phyloP scores from a whole-genome alignment of 257 asterid species.

The Nicotiana tabacum region DNA sequence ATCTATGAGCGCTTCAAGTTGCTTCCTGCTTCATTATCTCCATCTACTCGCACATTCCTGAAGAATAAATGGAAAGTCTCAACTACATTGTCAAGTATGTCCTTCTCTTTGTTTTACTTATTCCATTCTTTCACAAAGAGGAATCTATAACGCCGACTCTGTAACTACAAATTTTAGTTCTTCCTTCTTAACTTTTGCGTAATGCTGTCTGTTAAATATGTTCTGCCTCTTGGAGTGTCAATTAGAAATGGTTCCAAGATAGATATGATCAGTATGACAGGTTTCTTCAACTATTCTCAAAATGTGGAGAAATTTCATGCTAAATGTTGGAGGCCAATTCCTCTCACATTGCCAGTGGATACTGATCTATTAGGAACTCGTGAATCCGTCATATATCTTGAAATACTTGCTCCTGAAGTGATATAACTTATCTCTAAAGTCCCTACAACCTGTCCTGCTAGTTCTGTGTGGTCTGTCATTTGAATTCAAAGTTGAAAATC shows the following conservation, averaged over 20 bases:
- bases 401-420: too few relatives aligned
- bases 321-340: not conserved
- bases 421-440: too few relatives aligned
- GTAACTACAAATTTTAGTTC: not conserved
- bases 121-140: not conserved
- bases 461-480: not conserved
- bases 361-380: not conserved
- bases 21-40: slow-evolving; percentile 54
- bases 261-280: not conserved
- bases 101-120: not conserved
- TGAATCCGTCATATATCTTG: too few relatives aligned
- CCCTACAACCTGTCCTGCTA: not conserved
- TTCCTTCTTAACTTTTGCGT: not conserved
- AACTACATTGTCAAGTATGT: slow-evolving; percentile 50
- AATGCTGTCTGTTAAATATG: not conserved
- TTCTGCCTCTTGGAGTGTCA: not conserved
- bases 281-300: not conserved
- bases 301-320: not conserved
- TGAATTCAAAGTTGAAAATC: not conserved
- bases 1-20: slow-evolving; percentile 61
- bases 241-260: not conserved
- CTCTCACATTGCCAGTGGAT: not conserved
- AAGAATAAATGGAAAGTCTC: slow-evolving; percentile 52
- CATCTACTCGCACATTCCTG: slow-evolving; percentile 40
- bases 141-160: not conserved